Evolutionary conservation across 345 rosid genomes (phyloP).

Genomic region (Syzygium oleosum): DNA sequence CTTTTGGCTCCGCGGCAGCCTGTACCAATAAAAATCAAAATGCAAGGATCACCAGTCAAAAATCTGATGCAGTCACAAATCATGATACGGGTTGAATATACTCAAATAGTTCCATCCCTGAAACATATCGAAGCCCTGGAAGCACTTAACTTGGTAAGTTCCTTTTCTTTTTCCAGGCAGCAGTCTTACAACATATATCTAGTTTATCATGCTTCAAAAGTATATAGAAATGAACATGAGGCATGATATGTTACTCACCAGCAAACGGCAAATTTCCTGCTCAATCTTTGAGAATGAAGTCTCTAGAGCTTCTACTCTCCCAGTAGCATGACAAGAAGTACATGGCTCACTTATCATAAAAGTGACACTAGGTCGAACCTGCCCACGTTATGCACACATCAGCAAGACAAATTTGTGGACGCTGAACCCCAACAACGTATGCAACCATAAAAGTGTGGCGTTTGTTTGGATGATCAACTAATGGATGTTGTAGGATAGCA

Average conservation of each 20-base stretch:
- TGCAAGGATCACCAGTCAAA: neutral
- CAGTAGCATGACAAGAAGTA: conserved; percentile 86
- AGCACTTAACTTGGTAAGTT: neutral
- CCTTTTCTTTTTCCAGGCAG: neutral
- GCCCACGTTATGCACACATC: conserved; percentile 9
- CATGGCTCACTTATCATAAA: conserved; percentile 97
- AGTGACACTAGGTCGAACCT: conserved; percentile 98
- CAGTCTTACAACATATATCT: neutral
- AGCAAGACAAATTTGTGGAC: neutral
- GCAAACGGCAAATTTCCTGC: conserved; percentile 80
- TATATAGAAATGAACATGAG: neutral
- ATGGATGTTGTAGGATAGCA: neutral
- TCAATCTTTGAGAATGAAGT: conserved; percentile 93
- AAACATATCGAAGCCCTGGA: neutral
- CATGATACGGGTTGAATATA: neutral
- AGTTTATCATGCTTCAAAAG: neutral
- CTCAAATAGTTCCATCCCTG: neutral
- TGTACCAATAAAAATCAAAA: conserved; percentile 10
- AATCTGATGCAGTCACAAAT: neutral
- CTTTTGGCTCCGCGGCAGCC: conserved; percentile 56
- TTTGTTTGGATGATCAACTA: neutral
- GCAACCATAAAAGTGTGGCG: neutral
- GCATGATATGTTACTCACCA: conserved; percentile 43
- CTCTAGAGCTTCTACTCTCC: conserved; percentile 94
- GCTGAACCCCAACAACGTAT: neutral